Base-by-base conservation (phyloP, 2,329 filamentous ascomycete species). In the Paramyrothecium roridum region DNA sequence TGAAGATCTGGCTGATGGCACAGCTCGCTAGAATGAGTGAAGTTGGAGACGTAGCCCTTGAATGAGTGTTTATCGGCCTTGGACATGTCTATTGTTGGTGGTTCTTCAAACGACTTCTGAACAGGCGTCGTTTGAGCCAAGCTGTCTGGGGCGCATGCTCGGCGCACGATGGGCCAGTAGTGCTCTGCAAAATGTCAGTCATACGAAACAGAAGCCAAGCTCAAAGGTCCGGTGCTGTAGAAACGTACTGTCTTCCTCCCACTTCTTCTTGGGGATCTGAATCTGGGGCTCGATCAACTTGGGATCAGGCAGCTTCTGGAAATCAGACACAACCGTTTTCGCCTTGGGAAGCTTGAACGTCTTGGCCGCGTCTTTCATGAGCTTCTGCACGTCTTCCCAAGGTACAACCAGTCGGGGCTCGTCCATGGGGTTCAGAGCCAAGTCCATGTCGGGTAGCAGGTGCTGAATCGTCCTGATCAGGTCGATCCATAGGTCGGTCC, bases 1-100 rank as follows among this genome's bases (percentile, higher is more conserved):
- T 85, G 79, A 3, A 89, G 72, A 58, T 86, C 81, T 1, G 86
- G 84, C 53, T 89, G 83, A 56, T 86, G 86, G 68, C 86, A 89
- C 37, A 88, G 74, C 54, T 88, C 82, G 46, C 78, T 79, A 3
- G 83, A 82, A 2, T 81, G 71, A 21, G 84, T 84, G 60, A 80
- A 85, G 65, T 89, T 89, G 50, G 77, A 76, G 7, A 89, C 79
- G 56, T 81, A 85, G 7, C 86, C 86, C 53, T 80, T 71, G 54
- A 76, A 74, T 55, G 78, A 77, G 62, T 87, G 80, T 1, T 77
- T 73, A 8, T 69, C 66, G 16, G 79, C 74, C 61, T 77, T 73
- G 8, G 73, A 70, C 49, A 77, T 73, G 17, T 76, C 74, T 59
- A 84, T 77, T 13, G 61, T 53, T 2, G 79, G 78, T n/a, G 73